Percentiles rank a stretch among this genome's conserved stretches.
Conservation (phyloP, 2,329 filamentous ascomycete species). For the Aspergillus awamori region DNA sequence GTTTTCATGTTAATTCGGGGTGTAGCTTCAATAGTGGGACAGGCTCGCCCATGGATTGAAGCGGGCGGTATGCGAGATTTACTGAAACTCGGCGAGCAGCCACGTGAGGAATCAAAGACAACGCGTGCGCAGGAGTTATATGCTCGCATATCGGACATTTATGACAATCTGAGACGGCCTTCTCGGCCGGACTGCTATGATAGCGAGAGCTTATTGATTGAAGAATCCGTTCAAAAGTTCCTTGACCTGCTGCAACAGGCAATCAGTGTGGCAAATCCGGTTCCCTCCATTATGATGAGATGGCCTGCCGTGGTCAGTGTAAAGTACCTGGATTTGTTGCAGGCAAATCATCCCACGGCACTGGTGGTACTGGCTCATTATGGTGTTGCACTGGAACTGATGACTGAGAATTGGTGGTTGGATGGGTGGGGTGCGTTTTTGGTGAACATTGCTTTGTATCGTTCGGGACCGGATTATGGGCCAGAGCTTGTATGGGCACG, state of each 20-base stretch:
- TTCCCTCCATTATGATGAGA: constrained; percentile 3
- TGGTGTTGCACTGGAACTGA: constrained; percentile 8
- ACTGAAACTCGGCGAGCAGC: background rate
- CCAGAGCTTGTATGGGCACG: background rate
- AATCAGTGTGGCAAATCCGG: background rate
- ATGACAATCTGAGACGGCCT: background rate
- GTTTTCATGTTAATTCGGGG: constrained; percentile 17
- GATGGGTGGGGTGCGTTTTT: constrained; percentile 15
- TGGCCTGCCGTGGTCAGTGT: constrained; percentile 13
- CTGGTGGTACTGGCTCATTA: constrained; percentile 10
- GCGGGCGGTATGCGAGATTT: constrained; percentile 10
- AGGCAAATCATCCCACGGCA: background rate
- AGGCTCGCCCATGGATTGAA: constrained; percentile 18
- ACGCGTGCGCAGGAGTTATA: background rate
- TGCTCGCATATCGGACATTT: background rate
- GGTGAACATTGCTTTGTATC: constrained; percentile 1
- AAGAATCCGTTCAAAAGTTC: background rate
- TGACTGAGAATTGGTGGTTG: constrained; percentile 15
- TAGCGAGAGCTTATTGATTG: background rate
- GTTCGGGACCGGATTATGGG: background rate
- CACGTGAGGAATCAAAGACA: background rate
- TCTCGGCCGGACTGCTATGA: background rate
- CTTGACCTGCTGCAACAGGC: constrained; percentile 1
- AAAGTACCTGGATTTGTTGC: constrained; percentile 1
- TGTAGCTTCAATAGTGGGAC: constrained; percentile 9